Evolutionary conservation across 106 monocot species (phyloP), one percentile per base, ranked within the genome.

Genomic region (Phalaenopsis equestris): DNA sequence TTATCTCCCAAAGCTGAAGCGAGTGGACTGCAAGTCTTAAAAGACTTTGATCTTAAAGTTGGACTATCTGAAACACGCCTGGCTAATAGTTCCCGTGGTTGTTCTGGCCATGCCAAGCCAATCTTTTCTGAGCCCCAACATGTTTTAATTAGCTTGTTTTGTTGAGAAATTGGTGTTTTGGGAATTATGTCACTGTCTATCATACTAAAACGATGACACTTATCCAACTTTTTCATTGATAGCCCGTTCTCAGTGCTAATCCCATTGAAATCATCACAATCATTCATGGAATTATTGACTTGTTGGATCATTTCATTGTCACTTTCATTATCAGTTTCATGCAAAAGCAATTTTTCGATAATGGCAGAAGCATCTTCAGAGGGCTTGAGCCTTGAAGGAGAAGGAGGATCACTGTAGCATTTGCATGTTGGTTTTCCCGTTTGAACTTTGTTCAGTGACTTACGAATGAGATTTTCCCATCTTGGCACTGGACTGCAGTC

Each of bases 81-180:
- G 11, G 83, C 41, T 55, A 85, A 55, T 77, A 97, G 76, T 64
- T 94, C 83, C 57, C 94, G 64, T 30, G 94, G 89, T 73, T 94
- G 92, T 56, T 98, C 97, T 36, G 97, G 97, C 97, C 97, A 98
- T 18, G 82, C 83, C 73, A 98, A 80, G 8, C 94, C 92, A 67
- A 98, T 82, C 82, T 80, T 94, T 73, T 94, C 92, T 16, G 90
- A 92, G 57, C 70, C 86, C 78, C 90, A 91, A 14, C 94, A 78
- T 8, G 79, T 81, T 88, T 84, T 94, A 18, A 81, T 46, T 49
- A 97, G 75, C 82, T 79, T 86, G 65, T 87, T 88, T 47, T 84
- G 82, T 16, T 24, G 78, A 2, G 36, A 24, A 68, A 3, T 75
- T 16, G 76, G 8, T 6, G 55, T 72, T 42, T 86, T 86, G 17